Base-by-base conservation (phyloP, 805 yeast genomes). In the Ogataea degrootiae region DNA sequence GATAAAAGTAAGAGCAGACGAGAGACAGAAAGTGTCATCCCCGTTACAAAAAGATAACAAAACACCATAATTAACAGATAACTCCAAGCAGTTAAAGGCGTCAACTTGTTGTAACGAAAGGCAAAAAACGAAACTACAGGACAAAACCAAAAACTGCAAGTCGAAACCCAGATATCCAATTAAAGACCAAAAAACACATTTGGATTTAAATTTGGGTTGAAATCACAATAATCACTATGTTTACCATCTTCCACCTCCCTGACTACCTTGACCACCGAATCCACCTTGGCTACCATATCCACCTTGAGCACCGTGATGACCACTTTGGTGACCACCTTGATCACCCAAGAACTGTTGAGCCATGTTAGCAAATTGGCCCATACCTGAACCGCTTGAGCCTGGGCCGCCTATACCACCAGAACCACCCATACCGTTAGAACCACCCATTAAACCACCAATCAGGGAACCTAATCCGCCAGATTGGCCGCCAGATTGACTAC, bases 351-450 rank as follows among this genome's bases (percentile, higher is more conserved):
- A 42, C 8, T 38, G 45, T 26, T 26, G 31, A 26, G 31, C 31
- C 6, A 26, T 26, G 42, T 22, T 50, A 37, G 31, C 39, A 29
- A 29, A 36, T 39, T 46, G 39, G 34, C 43, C 46, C 37, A 29
- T 41, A 15, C 37, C 37, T 34, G 22, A 46, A n/a, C 51, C 48
- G 6, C 16, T 26, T 8, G 46, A 46, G 17, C 46, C 48, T 8
- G 11, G 16, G 16, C 57, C 58, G 29, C 60, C 63, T 44, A 43
- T 31, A 37, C 44, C 22, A 43, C 48, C 44, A 14, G n/a, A 29
- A 7, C 47, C 48, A 39, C 56, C 47, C 23, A 23, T 38, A 7
- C 48, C 52, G 22, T 55, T 49, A 6, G 45, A 38, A 17, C 52
- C 52, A n/a, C 48, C 47, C 29, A 8, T 8, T 15, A 29, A 42